phyloP scores from a whole-genome alignment of 2,329 filamentous ascomycete species.

The Parafenestella ontariensis region DNA sequence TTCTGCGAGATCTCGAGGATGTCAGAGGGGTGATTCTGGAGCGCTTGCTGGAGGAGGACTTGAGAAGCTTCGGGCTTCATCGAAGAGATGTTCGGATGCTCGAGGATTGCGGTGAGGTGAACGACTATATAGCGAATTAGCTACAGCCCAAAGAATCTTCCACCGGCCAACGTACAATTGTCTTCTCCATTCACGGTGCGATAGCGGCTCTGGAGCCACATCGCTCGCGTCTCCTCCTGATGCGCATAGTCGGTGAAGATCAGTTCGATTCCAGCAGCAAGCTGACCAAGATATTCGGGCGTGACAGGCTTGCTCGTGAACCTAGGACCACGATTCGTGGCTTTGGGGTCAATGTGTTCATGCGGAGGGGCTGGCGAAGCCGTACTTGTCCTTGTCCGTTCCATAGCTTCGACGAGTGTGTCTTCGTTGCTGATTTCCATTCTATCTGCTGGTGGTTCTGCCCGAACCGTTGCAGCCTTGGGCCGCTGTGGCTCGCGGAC shows the following conservation, averaged over 20 bases:
- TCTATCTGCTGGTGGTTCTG: constrained; percentile 6
- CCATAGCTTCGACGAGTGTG: constrained; percentile 30
- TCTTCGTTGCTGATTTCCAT: constrained; percentile 23
- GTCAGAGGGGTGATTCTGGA: constrained; percentile 25
- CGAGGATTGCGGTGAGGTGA: constrained; percentile 42
- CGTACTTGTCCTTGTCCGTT: constrained; percentile 33
- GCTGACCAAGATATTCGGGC: constrained; percentile 37
- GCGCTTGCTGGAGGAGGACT: constrained; percentile 34
- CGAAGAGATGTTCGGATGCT: constrained; percentile 35
- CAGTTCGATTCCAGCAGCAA: constrained; percentile 42
- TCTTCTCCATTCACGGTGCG: constrained; percentile 31
- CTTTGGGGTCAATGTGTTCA: constrained; percentile 14
- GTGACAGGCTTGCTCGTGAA: constrained; percentile 28
- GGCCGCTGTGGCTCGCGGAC: constrained; percentile 26
- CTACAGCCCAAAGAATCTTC: not conserved
- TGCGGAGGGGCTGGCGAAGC: constrained; percentile 21
- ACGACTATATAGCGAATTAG: constrained; percentile 31
- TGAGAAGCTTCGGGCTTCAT: constrained; percentile 44
- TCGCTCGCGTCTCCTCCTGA: constrained; percentile 30
- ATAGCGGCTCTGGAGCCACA: constrained; percentile 37
- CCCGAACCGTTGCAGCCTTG: constrained; percentile 4
- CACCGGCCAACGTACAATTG: constrained; percentile 24
- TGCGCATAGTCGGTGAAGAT: constrained; percentile 48
- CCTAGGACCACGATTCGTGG: constrained; percentile 21
- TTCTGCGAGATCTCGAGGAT: constrained; percentile 34